phyloP scores from a whole-genome alignment of 2,329 filamentous ascomycete species.

The Chalaropsis ovoidea region DNA sequence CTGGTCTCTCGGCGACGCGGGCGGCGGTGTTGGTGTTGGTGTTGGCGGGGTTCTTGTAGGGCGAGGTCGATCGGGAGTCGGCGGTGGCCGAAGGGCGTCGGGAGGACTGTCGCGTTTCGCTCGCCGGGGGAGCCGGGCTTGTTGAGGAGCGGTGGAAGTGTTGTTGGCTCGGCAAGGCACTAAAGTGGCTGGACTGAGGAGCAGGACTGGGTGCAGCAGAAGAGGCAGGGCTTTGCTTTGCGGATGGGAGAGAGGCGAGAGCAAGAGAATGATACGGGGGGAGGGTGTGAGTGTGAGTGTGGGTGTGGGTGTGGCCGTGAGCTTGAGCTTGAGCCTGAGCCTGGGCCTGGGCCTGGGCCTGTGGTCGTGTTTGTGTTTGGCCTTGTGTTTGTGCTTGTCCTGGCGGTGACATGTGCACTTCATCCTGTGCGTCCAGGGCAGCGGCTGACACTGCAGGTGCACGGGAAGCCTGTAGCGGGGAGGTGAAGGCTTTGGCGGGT shows the following conservation, averaged over 20 bases:
- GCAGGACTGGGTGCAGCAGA: background rate
- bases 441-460: background rate
- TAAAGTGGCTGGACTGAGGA: background rate
- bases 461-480: background rate
- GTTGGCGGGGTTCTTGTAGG: background rate
- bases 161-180: constrained; percentile 2
- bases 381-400: background rate
- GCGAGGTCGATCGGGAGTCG: background rate
- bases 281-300: background rate
- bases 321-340: background rate
- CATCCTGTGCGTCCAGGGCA: background rate
- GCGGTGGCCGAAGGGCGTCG: background rate
- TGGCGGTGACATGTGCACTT: background rate
- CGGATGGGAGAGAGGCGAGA: too few species aligned
- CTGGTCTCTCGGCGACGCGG: background rate
- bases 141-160: background rate
- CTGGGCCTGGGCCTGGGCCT: background rate
- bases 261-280: background rate
- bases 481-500: background rate
- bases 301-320: background rate
- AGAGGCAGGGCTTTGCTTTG: background rate
- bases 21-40: background rate
- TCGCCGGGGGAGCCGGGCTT: background rate
- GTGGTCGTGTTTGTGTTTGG: constrained; percentile 1
- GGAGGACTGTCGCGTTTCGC: background rate